Conservation (phyloP, 139 green algal species). For the Coelastrella sp. region DNA sequence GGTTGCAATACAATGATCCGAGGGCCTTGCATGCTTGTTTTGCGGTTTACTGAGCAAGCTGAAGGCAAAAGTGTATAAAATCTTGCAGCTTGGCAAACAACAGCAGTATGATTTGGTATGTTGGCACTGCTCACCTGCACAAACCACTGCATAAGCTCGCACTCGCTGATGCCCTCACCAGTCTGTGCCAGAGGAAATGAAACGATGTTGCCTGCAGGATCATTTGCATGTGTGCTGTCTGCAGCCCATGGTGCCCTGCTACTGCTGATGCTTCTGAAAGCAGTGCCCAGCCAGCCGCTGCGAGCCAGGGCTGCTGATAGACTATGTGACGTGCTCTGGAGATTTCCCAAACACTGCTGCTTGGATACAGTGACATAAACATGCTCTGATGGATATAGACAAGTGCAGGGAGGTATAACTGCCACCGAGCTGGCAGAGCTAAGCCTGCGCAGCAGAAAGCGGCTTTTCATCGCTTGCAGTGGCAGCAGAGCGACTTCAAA, state of each 20-base stretch:
- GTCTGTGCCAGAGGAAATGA: slow-evolving; percentile 77
- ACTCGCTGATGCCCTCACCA: slow-evolving; percentile 95
- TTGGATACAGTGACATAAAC: too few relatives aligned
- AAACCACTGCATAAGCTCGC: slow-evolving; percentile 91
- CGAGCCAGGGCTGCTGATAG: background rate
- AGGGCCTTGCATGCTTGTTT: too few relatives aligned
- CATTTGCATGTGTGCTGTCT: background rate
- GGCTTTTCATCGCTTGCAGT: too few relatives aligned
- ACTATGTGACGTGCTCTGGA: background rate
- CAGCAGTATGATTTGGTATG: background rate
- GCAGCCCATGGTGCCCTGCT: background rate
- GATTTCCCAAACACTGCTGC: too few relatives aligned
- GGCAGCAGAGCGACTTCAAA: too few relatives aligned
- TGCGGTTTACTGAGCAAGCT: too few relatives aligned
- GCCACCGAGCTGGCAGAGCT: too few relatives aligned
- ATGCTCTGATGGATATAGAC: too few relatives aligned
- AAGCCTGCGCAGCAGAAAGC: too few relatives aligned
- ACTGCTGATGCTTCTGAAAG: background rate
- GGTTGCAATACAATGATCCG: too few relatives aligned
- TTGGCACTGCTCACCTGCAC: slow-evolving; percentile 63
- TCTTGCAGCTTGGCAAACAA: background rate
- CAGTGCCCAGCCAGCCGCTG: background rate
- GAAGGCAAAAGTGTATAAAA: too few relatives aligned
- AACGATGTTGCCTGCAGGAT: slow-evolving; percentile 22
- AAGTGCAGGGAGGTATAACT: too few relatives aligned